Base-by-base conservation (phyloP, 2,329 filamentous ascomycete species). In the Alternaria ventricosa region DNA sequence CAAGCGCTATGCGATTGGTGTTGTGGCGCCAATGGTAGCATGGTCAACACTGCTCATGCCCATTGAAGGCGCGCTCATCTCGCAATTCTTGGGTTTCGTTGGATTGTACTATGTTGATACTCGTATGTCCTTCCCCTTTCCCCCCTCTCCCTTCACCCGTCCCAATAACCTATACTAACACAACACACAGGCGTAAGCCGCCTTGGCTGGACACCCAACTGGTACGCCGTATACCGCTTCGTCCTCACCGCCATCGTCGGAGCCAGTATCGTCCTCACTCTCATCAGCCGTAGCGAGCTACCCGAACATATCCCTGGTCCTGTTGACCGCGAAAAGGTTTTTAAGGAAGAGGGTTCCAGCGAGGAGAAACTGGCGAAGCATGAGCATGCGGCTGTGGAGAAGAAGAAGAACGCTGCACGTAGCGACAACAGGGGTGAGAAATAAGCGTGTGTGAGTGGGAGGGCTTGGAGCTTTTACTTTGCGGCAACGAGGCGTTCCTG, bases 221-320 rank as follows among this genome's bases (percentile, higher is more conserved):
- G 94, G 94, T 97, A 97, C 79, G 87, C 86, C 63, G 92, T 90
- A 54, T 97, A 97, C 84, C 92, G 95, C 33, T 97, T 97, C 80
- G 90, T 97, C 9, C 85, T 97, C 71, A 97, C 95, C 3, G 95
- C 94, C 78, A 87, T 97, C 64, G 94, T 97, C 27, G 94, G 95
- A 43, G 84, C 88, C 46, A 90, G 91, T 66, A 95, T 97, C 70
- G 89, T 96, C 45, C 83, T 93, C 71, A 95, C 88, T 67, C 83
- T 97, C 69, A 87, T 97, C 66, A 93, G 93, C 44, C 89, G 94
- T 65, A 91, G 94, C 74, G 91, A 94, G 82, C 89, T 96, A 70
- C 85, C 84, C 70, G 83, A 85, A 73, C 82, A 89, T 70, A 70
- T 75, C 3, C 82, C 84, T 8, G 68, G 71, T 33, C 70, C 75